A percentile compares a stretch with the other conserved stretches of the same genome.
phyloP scores from a whole-genome alignment of 1,284 basidiomycete genomes.

The Pyrrhoderma noxium region DNA sequence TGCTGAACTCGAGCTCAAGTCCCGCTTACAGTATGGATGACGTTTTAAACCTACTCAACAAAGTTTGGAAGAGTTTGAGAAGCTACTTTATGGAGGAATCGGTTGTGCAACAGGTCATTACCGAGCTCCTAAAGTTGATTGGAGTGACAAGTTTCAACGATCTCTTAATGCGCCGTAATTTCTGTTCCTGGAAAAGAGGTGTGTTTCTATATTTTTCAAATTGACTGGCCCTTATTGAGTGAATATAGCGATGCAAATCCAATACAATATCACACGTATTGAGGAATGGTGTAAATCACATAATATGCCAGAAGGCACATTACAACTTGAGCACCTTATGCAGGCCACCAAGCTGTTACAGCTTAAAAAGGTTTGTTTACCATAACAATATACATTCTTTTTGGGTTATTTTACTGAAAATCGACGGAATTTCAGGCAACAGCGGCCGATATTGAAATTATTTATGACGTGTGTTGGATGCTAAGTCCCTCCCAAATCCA shows the following conservation, averaged over 20 bases:
- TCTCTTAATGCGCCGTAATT: constrained; percentile 96
- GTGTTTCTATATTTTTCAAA: constrained; percentile 24
- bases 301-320: constrained; percentile 97
- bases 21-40: constrained; percentile 99
- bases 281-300: constrained; percentile 98
- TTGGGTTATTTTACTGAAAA: constrained; percentile 17
- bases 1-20: constrained; percentile 76
- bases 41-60: constrained; percentile 93
- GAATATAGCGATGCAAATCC: constrained; percentile 90
- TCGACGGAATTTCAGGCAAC: constrained; percentile 54
- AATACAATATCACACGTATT: constrained; percentile 97
- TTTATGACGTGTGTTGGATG: constrained; percentile 99
- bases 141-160: constrained; percentile 99
- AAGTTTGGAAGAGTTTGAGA: constrained; percentile 98
- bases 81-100: constrained; percentile 99
- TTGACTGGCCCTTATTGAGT: constrained; percentile 1
- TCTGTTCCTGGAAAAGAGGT: constrained; percentile 99
- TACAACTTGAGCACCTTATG: constrained; percentile 98
- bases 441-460: constrained; percentile 92
- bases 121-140: constrained; percentile 93
- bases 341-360: constrained; percentile 98
- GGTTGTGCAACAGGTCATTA: constrained; percentile 95
- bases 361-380: constrained; percentile 80
- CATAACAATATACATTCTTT: neutral
- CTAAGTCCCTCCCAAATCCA: constrained; percentile 99